Evolutionary conservation across 164 flowering plant species (phyloP).

Genomic region (Dillenia suffruticosa): DNA sequence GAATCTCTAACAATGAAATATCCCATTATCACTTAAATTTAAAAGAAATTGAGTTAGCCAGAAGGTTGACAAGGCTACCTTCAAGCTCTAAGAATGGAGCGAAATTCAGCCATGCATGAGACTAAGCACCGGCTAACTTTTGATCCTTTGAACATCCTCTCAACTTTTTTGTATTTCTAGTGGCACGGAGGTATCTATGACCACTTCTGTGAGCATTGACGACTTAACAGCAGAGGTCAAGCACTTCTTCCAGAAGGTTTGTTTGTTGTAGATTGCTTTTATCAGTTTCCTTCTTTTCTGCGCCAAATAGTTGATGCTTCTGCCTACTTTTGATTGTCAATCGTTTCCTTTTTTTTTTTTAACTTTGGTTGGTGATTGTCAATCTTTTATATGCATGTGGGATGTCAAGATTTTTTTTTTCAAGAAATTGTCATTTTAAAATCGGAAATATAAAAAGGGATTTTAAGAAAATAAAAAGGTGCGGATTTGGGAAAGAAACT

Average conservation of each 20-base stretch:
- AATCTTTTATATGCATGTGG: too few species aligned
- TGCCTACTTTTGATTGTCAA: background rate
- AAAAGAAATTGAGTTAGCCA: constrained; percentile 33
- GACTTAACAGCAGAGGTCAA: constrained; percentile 31
- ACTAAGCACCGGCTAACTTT: too few species aligned
- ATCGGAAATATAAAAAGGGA: too few species aligned
- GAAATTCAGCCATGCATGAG: constrained; percentile 51
- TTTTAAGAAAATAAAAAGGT: too few species aligned
- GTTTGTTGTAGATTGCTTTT: constrained; percentile 1
- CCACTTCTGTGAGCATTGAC: constrained; percentile 28
- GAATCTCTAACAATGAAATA: constrained; percentile 44
- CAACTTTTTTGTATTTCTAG: constrained; percentile 25
- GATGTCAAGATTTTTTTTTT: too few species aligned
- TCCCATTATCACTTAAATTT: constrained; percentile 43
- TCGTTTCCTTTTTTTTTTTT: too few species aligned
- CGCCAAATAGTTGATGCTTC: background rate
- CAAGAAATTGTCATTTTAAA: too few species aligned
- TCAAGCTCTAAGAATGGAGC: constrained; percentile 50
- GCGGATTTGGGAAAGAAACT: too few species aligned
- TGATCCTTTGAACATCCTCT: background rate
- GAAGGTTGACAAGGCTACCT: constrained; percentile 47
- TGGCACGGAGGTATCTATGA: constrained; percentile 63
- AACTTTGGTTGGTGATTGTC: background rate
- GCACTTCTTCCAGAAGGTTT: constrained; percentile 48
- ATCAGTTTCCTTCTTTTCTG: background rate